Base-by-base conservation (phyloP, 768 basidiomycete genomes). In the Bullera alba region DNA sequence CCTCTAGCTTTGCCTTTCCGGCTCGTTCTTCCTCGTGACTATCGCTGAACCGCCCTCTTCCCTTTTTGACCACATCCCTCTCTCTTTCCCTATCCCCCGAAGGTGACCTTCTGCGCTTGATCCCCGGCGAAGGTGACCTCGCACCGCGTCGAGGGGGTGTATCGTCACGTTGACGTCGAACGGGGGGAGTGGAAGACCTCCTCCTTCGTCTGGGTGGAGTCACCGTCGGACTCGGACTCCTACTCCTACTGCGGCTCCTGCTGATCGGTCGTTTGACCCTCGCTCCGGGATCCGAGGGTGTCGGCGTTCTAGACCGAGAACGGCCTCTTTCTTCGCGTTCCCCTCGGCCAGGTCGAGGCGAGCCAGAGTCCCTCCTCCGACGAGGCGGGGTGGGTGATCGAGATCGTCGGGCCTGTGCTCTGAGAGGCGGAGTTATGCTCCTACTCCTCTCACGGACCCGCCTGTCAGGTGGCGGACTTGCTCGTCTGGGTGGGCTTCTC, bases 1-100 rank as follows among this genome's bases (percentile, higher is more conserved):
- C 65, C 46, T 58, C 65, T 25, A 54, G 53, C 55, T 56, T 62
- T 46, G 21, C 48, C 37, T 39, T 60, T 54, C 42, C 53, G 41
- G 43, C 54, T 16, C 42, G 47, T 30, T 56, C 47, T 35, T 26
- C 50, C 19, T 32, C 42, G 37, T 51, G 51, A 1, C 49, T 42
- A 15, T 58, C 62, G 12, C 46, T 48, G 23, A 52, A 52, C 30
- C 35, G 41, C 12, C 56, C 56, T 47, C 54, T 25, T 15, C 58
- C 54, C 27, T 56, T 60, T 22, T 42, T 48, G 4, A 48, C 42
- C 26, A 55, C 46, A 5, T 23, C 42, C 23, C 54, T 49, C 17
- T 49, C 35, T 27, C 45, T 51, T 29, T 21, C 30, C 41, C 35
- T 48, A 12, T 43, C 48, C 32, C 48, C 28, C 19, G 30, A 22